Conservation (phyloP, 371 early-diverging fungal genomes). For the Nematocida sp. region DNA sequence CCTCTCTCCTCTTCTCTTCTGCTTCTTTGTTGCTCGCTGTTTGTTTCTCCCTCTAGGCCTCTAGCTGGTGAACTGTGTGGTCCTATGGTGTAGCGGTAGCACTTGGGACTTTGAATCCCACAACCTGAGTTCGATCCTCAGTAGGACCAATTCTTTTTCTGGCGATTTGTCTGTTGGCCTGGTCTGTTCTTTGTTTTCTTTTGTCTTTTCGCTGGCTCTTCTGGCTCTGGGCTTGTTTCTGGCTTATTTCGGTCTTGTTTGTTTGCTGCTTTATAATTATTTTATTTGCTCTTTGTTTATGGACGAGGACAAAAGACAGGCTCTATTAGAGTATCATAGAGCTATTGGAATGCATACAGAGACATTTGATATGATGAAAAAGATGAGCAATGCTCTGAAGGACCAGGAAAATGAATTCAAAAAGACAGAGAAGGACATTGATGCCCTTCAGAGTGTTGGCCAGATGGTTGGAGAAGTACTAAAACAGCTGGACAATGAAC, state of each 20-base stretch:
- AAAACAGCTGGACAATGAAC: slow-evolving; percentile 88
- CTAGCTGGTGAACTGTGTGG: background rate
- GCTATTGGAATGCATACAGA: slow-evolving; percentile 8
- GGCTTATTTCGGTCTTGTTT: too few relatives aligned
- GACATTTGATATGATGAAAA: slow-evolving; percentile 18
- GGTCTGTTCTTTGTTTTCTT: too few relatives aligned
- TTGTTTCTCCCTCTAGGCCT: background rate
- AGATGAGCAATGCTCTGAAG: slow-evolving; percentile 66
- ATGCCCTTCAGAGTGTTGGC: slow-evolving; percentile 92
- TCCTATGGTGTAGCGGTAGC: slow-evolving; percentile 58
- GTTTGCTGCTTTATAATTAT: background rate
- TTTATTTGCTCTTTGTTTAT: slow-evolving; percentile 7
- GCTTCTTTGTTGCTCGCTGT: background rate
- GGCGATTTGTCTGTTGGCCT: background rate
- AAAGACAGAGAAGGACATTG: slow-evolving; percentile 92
- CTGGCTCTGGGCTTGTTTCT: too few relatives aligned
- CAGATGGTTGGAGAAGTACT: slow-evolving; percentile 97
- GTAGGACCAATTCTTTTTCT: slow-evolving; percentile 50
- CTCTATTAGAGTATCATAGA: slow-evolving; percentile 41
- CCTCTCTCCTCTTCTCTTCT: too few relatives aligned
- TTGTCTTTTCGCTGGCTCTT: too few relatives aligned
- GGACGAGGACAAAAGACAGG: slow-evolving; percentile 40
- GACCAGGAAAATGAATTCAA: slow-evolving; percentile 76
- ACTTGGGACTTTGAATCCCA: slow-evolving; percentile 58
- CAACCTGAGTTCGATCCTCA: slow-evolving; percentile 57